A percentile compares a stretch with the other conserved stretches of the same genome.
These are phyloP conservation scores for Gryganskiella cystojenkinii DNA, from an alignment of 192 early-diverging fungal species.

Conservation along the genomic window DNA sequence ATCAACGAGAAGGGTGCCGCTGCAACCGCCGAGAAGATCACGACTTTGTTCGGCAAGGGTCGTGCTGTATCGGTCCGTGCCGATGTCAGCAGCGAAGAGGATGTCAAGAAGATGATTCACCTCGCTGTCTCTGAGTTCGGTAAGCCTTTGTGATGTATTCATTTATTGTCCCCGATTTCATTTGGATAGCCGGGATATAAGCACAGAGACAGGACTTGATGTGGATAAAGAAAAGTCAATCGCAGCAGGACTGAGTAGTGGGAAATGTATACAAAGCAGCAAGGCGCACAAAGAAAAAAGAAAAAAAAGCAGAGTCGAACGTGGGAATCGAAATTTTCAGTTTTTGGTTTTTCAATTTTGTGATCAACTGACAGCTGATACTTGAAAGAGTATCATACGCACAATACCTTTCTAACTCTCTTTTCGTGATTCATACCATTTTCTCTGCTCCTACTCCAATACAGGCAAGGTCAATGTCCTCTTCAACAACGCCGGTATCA, in stretches of 20 bases:
- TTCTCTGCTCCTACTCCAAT: neutral
- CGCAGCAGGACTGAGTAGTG: too few species aligned
- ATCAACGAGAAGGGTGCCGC: conserved; percentile 72
- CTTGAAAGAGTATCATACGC: neutral
- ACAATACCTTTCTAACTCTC: neutral
- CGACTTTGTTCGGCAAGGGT: conserved; percentile 51
- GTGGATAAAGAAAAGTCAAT: too few species aligned
- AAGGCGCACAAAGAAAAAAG: neutral
- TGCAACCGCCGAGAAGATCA: conserved; percentile 65
- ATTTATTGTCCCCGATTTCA: neutral
- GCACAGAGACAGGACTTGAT: conserved; percentile 2
- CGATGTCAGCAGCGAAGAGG: conserved; percentile 79
- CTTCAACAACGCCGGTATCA: conserved; percentile 93
- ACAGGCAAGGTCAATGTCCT: conserved; percentile 81
- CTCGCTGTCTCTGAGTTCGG: conserved; percentile 74
- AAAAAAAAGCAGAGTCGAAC: neutral
- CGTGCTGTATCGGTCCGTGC: conserved; percentile 70
- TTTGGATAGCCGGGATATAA: too few species aligned
- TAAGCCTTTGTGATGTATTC: conserved; percentile 35
- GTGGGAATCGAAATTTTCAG: neutral
- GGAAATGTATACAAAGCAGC: too few species aligned
- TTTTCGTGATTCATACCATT: neutral
- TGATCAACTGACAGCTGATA: conserved; percentile 23
- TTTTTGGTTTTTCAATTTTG: neutral
- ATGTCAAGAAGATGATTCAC: conserved; percentile 75